Evolutionary conservation across 1,284 basidiomycete genomes (phyloP), one percentile per base, ranked within the genome.

Genomic region (Pseudozyma pruni): DNA sequence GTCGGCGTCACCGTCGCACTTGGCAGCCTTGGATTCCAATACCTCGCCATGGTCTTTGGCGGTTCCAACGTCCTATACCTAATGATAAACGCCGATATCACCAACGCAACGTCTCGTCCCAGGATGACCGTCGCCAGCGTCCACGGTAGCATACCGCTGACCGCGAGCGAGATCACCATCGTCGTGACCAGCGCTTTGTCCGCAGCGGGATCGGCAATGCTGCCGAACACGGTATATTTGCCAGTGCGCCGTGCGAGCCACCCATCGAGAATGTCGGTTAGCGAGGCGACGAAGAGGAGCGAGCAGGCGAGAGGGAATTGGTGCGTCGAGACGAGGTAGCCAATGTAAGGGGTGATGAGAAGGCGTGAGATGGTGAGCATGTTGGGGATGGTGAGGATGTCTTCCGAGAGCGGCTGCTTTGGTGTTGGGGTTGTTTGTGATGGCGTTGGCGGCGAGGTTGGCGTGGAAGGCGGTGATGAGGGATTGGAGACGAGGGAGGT

Each of bases 121-220:
- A 98, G 86, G 72, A 99, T 93, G 52, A 98, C 86, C 0, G 88
- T 85, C 1, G 93, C 91, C 1, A 98, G 84, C 8, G 92, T 90
- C 19, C 91, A 74, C n/a, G 95, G 94, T 27, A 98, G 84, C 69
- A 95, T 85, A 9, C 89, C 90, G 72, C 91, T 90, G 85, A 91
- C 88, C 0, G 91, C 89, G 54, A 98, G 85, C 1, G 93, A 91
- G 43, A 95, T 85, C 2, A 93, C 93, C 81, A 98, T 86, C 1
- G 94, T 97, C 1, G 95, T 96, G 90, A 98, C 92, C 41, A 99
- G 85, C 22, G 89, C 87, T 84, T 99, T 99, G 87, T 99, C 95
- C 2, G 96, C 95, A 0, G 94, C 93, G 8, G 95, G 95, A 83
- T 99, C 96, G 8, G 98, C 87, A 58, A 98, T 94, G 11, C 91